Evolutionary conservation across 768 basidiomycete species (phyloP), one percentile per base, ranked within the genome.

Genomic region (Termitomyces sp.): DNA sequence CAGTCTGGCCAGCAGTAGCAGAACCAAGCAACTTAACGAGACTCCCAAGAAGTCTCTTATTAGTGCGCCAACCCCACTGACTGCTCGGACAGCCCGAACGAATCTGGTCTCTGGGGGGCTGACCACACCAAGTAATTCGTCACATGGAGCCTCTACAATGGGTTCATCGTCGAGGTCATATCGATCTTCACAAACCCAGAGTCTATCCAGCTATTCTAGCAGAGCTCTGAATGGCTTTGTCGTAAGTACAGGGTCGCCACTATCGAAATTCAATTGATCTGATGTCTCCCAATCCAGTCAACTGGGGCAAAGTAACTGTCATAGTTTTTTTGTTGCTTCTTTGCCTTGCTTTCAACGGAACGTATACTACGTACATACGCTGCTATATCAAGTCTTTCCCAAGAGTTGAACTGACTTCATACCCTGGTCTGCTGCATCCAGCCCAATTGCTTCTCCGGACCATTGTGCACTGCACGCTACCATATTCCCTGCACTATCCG

Each of bases 21-120:
- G 85, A 50, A 77, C 70, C 62, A 87, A 86, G 60, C 75, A 72
- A 51, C 62, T 81, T 48, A 70, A 75, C 21, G 82, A 86, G 54
- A 92, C 91, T 7, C 91, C 91, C 17, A 94, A 92, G 77, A 93
- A 94, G 73, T 89, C 90, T 5, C 79, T 90, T 66, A 94, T 94
- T 61, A 87, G 91, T 64, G 91, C 90, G 12, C 92, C 92, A 7
- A 91, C 92, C 3, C 91, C 92, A 1, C 76, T 94, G 53, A 87
- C 92, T 19, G 90, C 92, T 57, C 87, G 92, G 48, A 79, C 80
- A 12, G 75, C 83, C 5, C 82, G 87, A 58, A 82, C 80, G 35
- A 74, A 75, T 15, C 71, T 75, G 19, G 60, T 67, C 21, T 79
- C 76, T 55, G 80, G 79, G 33, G 75, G 68, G 15, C 77, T 82